A percentile compares a stretch with the other conserved stretches of the same genome.
phyloP scores from a whole-genome alignment of 2,329 filamentous ascomycete genomes.

The Sporothrix humicola region DNA sequence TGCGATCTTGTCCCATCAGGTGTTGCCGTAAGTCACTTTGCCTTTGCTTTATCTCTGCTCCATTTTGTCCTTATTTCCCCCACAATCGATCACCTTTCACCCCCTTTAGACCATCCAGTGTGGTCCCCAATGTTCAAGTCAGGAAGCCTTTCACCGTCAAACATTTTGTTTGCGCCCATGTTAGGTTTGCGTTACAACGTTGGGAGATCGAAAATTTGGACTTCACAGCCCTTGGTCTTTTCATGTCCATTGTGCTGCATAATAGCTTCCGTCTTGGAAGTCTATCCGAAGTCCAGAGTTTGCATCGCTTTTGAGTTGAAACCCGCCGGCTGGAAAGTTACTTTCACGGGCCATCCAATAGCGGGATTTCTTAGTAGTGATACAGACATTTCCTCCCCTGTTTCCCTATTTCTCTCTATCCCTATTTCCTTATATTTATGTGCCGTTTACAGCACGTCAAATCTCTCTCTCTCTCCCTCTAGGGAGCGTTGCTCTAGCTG shows the following conservation, averaged over 20 bases:
- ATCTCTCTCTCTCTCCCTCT: not conserved
- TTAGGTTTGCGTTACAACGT: slow-evolving; percentile 97
- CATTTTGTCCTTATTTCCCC: slow-evolving; percentile 27
- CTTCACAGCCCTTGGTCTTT: slow-evolving; percentile 70
- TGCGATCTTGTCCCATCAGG: slow-evolving; percentile 90
- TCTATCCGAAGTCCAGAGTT: slow-evolving; percentile 72
- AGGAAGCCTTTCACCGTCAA: slow-evolving; percentile 74
- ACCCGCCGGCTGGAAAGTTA: slow-evolving; percentile 62
- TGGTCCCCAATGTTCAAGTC: slow-evolving; percentile 73
- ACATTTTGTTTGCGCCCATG: slow-evolving; percentile 60
- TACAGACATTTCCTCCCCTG: slow-evolving; percentile 67
- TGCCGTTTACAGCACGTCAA: slow-evolving; percentile 34
- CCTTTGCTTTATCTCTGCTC: slow-evolving; percentile 32
- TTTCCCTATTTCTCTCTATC: slow-evolving; percentile 39
- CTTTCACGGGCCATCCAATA: slow-evolving; percentile 64
- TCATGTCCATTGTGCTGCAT: slow-evolving; percentile 67
- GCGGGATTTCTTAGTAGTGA: slow-evolving; percentile 97
- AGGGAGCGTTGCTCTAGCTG: slow-evolving; percentile 9
- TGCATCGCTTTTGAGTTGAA: slow-evolving; percentile 99
- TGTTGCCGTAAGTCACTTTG: slow-evolving; percentile 80
- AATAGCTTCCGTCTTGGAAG: slow-evolving; percentile 88
- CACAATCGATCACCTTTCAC: slow-evolving; percentile 26
- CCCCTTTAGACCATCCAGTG: slow-evolving; percentile 40
- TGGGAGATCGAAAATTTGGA: slow-evolving; percentile 83
- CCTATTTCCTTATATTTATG: slow-evolving; percentile 38